Evolutionary conservation across 108 stramenopile genomes (phyloP), one percentile per base, ranked within the genome.

Genomic region (Cyclostephanos tholiformis): DNA sequence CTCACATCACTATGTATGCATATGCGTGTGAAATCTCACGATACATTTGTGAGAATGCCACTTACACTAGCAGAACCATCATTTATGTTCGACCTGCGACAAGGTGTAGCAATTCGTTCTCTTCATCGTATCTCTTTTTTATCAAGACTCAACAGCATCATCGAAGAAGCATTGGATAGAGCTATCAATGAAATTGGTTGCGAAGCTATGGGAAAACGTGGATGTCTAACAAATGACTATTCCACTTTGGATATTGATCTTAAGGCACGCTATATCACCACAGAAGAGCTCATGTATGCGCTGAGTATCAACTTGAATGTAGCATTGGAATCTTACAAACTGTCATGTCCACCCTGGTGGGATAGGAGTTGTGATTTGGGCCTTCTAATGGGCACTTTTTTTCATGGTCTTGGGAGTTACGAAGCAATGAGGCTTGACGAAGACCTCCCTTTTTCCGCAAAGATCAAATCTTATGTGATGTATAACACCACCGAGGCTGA

Each of bases 331-430:
- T 73, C 60, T 9, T 52, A 63, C 29, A 68, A 60, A 3, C 71
- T 51, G 32, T n/a, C 74, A 6, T 86, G 85, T 8, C 87, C 85
- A 23, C 75, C 74, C 11, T 94, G 93, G 93, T 95, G 93, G 93
- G 91, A 95, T 63, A 77, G 88, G 23, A 80, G 80, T 25, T 95
- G 93, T 70, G 93, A 95, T 71, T 73, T 95, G 38, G 91, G 82
- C 11, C 82, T 95, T 38, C 32, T 92, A 19, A 50, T 95, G 30
- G 93, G 93, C 36, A 89, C 93, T 26, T 92, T 95, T 72, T 77
- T 95, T 51, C 93, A 95, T 67, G 93, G 93, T 5, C 72, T 95
- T 39, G 91, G 93, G 2, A 95, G 92, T 65, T 95, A 92, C 60
- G 87, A 91, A 51, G 73, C 88, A 7, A 95, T 95, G 91, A 60